These are phyloP conservation scores for Metarhizium sp. DNA, from an alignment of 2,329 filamentous ascomycete species.

Conservation along the genomic window DNA sequence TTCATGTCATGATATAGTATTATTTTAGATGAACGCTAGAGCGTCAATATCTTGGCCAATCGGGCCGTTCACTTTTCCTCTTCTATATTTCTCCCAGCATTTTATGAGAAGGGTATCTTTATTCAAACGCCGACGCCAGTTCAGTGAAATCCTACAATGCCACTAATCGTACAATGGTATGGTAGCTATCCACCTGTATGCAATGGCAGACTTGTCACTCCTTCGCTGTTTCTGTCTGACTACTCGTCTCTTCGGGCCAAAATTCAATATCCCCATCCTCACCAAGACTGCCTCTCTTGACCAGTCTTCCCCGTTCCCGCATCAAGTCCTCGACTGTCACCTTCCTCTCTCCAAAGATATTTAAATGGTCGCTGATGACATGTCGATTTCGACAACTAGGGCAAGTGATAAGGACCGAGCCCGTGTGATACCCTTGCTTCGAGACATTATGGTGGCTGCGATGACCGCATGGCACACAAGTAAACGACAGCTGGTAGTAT, in stretches of 20 bases:
- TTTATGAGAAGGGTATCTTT: constrained; percentile 1
- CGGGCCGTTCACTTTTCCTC: not conserved
- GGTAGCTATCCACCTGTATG: not conserved
- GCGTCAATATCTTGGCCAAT: not conserved
- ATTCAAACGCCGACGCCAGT: constrained; percentile 2
- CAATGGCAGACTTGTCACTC: not conserved
- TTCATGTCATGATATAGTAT: not conserved
- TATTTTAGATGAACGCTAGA: not conserved
- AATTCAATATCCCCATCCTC: constrained; percentile 86
- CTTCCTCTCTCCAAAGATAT: constrained; percentile 62
- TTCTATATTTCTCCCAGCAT: not conserved
- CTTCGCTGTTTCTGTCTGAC: not conserved
- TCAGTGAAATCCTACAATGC: not conserved
- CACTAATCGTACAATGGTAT: constrained; percentile 4
- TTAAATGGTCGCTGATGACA: constrained; percentile 82
- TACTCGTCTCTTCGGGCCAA: constrained; percentile 60
- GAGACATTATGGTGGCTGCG: constrained; percentile 80
- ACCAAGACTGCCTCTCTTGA: constrained; percentile 62
- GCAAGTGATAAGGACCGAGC: constrained; percentile 82
- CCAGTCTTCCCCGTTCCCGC: constrained; percentile 61
- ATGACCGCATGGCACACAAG: constrained; percentile 74
- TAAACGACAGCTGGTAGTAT: constrained; percentile 83
- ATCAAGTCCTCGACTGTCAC: constrained; percentile 71
- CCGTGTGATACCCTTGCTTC: constrained; percentile 91
- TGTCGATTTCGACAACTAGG: constrained; percentile 80